Evolutionary conservation across 257 asterid species (phyloP).

Genomic region (Solanum microdontum): DNA sequence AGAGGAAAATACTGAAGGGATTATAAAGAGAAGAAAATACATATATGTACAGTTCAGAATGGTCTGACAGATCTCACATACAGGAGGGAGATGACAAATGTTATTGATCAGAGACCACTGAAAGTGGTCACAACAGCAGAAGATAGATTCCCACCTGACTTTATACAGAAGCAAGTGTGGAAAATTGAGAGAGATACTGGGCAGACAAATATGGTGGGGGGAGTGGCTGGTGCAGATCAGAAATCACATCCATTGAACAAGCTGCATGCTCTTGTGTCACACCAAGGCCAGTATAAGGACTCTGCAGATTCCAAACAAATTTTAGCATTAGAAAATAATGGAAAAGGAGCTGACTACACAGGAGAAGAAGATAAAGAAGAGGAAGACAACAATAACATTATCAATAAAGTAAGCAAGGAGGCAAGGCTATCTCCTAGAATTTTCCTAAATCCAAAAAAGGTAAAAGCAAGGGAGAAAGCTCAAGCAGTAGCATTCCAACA

Average conservation of each 20-base stretch:
- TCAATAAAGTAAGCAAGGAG: neutral
- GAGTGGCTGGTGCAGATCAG: neutral
- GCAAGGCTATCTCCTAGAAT: neutral
- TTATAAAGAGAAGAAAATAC: neutral
- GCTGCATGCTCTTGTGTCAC: neutral
- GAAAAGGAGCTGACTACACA: neutral
- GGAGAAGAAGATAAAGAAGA: neutral
- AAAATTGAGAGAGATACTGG: neutral
- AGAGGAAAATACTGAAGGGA: too few species aligned
- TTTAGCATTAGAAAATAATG: neutral
- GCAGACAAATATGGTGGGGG: neutral
- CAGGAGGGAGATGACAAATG: too few species aligned
- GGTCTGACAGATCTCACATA: neutral
- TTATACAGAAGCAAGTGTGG: too few species aligned
- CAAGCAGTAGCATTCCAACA: neutral
- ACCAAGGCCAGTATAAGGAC: neutral
- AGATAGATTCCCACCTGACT: neutral
- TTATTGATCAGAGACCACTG: neutral
- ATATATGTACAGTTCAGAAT: neutral
- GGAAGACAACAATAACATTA: neutral
- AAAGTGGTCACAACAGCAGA: neutral
- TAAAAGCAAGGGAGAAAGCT: neutral
- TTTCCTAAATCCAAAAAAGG: neutral
- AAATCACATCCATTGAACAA: neutral
- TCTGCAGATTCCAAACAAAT: too few species aligned